Evolutionary conservation across 805 yeast genomes (phyloP).

Genomic region (Wickerhamiella sergipiensis): DNA sequence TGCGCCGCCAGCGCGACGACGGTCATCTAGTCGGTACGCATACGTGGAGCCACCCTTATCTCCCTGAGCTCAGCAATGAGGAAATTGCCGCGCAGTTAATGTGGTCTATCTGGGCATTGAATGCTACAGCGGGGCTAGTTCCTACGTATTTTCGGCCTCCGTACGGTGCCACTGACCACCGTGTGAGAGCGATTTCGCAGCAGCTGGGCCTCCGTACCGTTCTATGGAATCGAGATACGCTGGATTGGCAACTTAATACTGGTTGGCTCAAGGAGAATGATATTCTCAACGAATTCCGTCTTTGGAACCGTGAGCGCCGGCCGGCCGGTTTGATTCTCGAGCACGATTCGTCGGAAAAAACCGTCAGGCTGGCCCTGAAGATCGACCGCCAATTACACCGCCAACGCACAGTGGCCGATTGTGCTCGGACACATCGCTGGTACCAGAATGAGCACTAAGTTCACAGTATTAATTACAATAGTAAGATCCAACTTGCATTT

Average conservation of each 20-base stretch:
- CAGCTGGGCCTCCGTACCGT: constrained; percentile 81
- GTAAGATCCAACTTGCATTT: too few relatives aligned
- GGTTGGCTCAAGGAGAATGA: constrained; percentile 37
- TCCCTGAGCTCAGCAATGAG: constrained; percentile 68
- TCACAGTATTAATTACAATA: too few relatives aligned
- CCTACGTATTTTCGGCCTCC: constrained; percentile 97
- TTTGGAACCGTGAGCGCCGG: constrained; percentile 31
- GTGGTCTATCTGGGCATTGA: constrained; percentile 98
- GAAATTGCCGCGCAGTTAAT: constrained; percentile 76
- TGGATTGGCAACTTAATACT: constrained; percentile 70
- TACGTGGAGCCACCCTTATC: constrained; percentile 83
- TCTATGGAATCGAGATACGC: constrained; percentile 82
- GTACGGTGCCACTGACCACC: constrained; percentile 83
- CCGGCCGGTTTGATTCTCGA: constrained; percentile 60
- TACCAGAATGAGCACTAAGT: background rate
- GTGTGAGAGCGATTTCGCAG: constrained; percentile 65
- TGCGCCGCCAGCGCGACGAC: constrained; percentile 35
- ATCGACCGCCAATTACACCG: constrained; percentile 3
- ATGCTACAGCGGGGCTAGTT: constrained; percentile 74
- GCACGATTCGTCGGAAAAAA: constrained; percentile 60
- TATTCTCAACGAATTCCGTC: constrained; percentile 40
- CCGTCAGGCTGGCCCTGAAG: constrained; percentile 45
- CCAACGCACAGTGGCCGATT: constrained; percentile 14
- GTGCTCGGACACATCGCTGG: constrained; percentile 1
- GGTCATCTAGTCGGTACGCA: constrained; percentile 83